Conservation (phyloP, 2,329 filamentous ascomycete species). For the Trichoderma aggressivum region DNA sequence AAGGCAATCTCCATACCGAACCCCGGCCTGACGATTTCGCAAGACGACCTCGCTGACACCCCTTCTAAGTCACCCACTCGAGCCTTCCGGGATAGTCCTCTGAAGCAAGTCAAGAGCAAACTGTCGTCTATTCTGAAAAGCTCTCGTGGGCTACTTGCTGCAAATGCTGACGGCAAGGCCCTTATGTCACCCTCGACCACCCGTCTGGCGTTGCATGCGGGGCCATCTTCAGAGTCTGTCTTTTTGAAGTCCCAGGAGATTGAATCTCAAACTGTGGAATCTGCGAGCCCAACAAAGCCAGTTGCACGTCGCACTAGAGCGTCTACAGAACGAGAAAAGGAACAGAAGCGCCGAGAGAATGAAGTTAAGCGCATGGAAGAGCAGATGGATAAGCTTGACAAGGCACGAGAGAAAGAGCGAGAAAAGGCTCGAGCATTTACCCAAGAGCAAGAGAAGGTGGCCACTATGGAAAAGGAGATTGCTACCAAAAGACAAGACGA, state of each 20-base stretch:
- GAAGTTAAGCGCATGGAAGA: conserved; percentile 60
- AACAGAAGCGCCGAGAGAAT: conserved; percentile 64
- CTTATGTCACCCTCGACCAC: conserved; percentile 53
- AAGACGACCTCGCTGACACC: conserved; percentile 43
- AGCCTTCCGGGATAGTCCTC: conserved; percentile 65
- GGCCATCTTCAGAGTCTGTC: conserved; percentile 49
- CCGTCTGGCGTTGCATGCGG: conserved; percentile 43
- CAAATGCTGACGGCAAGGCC: conserved; percentile 63
- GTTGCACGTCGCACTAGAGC: conserved; percentile 52
- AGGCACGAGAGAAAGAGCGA: conserved; percentile 65
- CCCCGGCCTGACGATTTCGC: conserved; percentile 48
- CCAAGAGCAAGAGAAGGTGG: conserved; percentile 54
- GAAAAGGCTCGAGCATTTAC: conserved; percentile 62
- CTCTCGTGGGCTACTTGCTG: conserved; percentile 81
- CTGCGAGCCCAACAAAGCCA: conserved; percentile 42
- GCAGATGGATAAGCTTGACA: conserved; percentile 61
- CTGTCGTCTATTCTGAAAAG: conserved; percentile 87
- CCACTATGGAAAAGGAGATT: conserved; percentile 51
- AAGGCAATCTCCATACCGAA: conserved; percentile 63
- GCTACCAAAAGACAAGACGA: conserved; percentile 53
- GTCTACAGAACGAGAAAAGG: conserved; percentile 58
- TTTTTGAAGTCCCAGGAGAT: conserved; percentile 27
- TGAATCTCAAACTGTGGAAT: conserved; percentile 23
- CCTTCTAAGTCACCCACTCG: conserved; percentile 56
- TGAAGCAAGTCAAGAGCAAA: conserved; percentile 91